Evolutionary conservation across 169 alveolate species (phyloP).

Genomic region (Eimeria mitis): DNA sequence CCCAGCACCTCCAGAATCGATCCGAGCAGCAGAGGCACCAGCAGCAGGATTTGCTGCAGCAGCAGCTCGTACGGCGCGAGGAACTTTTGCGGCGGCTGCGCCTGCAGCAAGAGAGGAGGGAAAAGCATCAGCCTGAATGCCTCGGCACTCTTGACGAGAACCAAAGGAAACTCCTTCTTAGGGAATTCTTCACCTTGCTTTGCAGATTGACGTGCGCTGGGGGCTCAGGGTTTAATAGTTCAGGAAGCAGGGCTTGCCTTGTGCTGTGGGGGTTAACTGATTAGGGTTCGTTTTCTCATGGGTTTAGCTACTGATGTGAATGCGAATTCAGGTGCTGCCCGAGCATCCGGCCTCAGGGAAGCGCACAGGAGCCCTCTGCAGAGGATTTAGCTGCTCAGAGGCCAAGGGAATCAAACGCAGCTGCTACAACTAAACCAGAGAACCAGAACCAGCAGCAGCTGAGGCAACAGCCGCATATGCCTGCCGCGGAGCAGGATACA

Average conservation of each 20-base stretch:
- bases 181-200: conserved; percentile 63
- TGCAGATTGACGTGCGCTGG: conserved; percentile 63
- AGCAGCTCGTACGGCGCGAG: conserved; percentile 22
- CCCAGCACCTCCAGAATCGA: not conserved
- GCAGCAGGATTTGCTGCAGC: conserved; percentile 18
- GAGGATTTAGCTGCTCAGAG: conserved; percentile 50
- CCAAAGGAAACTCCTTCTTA: conserved; percentile 35
- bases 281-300: not conserved
- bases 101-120: conserved; percentile 59
- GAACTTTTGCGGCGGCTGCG: conserved; percentile 57
- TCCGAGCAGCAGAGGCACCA: not conserved
- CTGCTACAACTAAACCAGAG: conserved; percentile 30
- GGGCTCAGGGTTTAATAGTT: not conserved
- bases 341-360: conserved; percentile 21
- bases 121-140: conserved; percentile 44
- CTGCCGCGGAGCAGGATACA: not conserved
- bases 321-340: conserved; percentile 64
- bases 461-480: not conserved
- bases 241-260: not conserved
- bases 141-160: conserved; percentile 60
- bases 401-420: conserved; percentile 37
- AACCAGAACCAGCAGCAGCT: conserved; percentile 1
- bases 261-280: not conserved
- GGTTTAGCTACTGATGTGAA: not conserved
- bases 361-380: not conserved